phyloP scores from a whole-genome alignment of 495 filamentous ascomycete genomes.

The Alectoria sarmentosa region DNA sequence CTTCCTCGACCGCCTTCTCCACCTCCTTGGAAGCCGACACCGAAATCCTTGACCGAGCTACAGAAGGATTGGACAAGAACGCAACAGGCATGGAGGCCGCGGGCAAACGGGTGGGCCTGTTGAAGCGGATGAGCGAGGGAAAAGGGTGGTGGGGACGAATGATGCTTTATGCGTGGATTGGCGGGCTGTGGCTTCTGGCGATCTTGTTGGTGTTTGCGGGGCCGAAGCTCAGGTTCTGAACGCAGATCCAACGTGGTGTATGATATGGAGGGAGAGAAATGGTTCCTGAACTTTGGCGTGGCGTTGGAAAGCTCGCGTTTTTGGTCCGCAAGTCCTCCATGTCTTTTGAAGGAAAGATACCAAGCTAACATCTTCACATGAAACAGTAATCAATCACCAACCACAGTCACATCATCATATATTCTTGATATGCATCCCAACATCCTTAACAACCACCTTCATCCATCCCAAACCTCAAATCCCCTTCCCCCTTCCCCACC shows the following conservation, averaged over 20 bases:
- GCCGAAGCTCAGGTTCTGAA: slow-evolving; percentile 77
- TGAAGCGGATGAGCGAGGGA: slow-evolving; percentile 73
- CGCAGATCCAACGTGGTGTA: not conserved
- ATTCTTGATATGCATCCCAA: too few species aligned
- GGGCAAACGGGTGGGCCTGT: slow-evolving; percentile 61
- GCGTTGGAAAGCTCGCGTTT: not conserved
- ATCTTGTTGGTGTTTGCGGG: slow-evolving; percentile 70
- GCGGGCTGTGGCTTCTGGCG: slow-evolving; percentile 65
- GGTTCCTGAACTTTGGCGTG: not conserved
- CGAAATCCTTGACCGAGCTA: slow-evolving; percentile 58
- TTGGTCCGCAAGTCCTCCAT: not conserved
- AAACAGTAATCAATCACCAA: too few species aligned
- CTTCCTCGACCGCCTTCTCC: slow-evolving; percentile 62
- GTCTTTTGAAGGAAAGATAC: not conserved
- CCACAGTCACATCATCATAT: too few species aligned
- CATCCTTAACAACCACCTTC: too few species aligned
- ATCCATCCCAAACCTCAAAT: too few species aligned
- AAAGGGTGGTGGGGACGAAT: slow-evolving; percentile 82
- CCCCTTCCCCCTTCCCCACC: too few species aligned
- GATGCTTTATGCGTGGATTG: slow-evolving; percentile 77
- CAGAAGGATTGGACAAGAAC: slow-evolving; percentile 69
- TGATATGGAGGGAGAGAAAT: not conserved
- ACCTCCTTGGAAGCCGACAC: slow-evolving; percentile 63
- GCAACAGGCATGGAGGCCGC: slow-evolving; percentile 66
- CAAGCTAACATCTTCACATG: not conserved